Evolutionary conservation across 2,329 filamentous ascomycete species (phyloP).

Genomic region (Orbilia brochopaga): DNA sequence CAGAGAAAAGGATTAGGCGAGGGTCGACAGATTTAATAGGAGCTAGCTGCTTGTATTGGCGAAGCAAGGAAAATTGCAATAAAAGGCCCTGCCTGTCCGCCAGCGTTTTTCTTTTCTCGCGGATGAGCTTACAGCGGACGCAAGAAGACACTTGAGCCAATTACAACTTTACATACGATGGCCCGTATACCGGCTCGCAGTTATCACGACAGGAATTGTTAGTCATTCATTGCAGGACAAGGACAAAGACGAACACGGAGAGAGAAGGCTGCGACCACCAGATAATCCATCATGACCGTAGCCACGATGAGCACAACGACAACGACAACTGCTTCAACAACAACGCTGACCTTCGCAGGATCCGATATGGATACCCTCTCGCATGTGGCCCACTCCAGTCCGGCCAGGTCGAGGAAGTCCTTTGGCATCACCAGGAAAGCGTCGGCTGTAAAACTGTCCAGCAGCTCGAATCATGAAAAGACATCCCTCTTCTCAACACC

Average conservation of each 20-base stretch:
- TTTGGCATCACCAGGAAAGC: conserved; percentile 50
- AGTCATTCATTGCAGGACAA: not conserved
- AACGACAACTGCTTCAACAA: conserved; percentile 38
- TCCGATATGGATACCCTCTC: conserved; percentile 45
- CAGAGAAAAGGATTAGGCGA: conserved; percentile 44
- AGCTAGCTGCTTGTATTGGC: conserved; percentile 36
- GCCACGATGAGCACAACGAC: conserved; percentile 47
- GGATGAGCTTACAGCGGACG: not conserved
- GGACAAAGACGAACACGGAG: conserved; percentile 2
- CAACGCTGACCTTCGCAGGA: conserved; percentile 49
- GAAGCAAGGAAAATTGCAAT: conserved; percentile 26
- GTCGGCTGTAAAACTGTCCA: conserved; percentile 35
- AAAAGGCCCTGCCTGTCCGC: conserved; percentile 29
- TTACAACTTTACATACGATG: not conserved
- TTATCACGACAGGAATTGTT: conserved; percentile 4
- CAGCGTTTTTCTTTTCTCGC: not conserved
- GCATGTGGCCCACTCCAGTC: conserved; percentile 28
- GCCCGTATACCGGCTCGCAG: not conserved
- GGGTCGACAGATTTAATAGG: conserved; percentile 4
- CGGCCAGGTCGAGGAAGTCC: conserved; percentile 46
- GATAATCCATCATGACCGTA: conserved; percentile 39
- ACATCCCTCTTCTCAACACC: conserved; percentile 9
- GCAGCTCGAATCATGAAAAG: conserved; percentile 27
- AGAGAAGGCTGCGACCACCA: conserved; percentile 11
- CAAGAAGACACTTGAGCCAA: not conserved